These are phyloP conservation scores for Helminthosporium solani DNA, from an alignment of 2,329 filamentous ascomycete genomes.

Conservation along the genomic window DNA sequence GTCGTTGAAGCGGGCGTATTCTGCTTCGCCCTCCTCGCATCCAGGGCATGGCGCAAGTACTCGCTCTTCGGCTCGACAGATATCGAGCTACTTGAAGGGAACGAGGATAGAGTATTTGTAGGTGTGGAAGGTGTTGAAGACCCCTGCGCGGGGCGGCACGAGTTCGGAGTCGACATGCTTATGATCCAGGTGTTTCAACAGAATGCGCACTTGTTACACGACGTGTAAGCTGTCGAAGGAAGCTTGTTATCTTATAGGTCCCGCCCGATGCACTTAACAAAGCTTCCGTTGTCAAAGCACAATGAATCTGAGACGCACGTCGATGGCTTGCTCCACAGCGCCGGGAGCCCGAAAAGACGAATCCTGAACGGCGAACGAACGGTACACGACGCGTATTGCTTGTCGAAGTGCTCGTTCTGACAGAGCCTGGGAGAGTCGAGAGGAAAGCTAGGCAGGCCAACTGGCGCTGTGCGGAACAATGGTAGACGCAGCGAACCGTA, in stretches of 20 bases:
- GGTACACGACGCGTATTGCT: no score
- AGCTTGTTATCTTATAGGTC: background rate
- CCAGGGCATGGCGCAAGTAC: constrained; percentile 34
- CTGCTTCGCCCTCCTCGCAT: constrained; percentile 32
- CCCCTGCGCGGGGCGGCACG: constrained; percentile 18
- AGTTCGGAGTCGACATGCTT: constrained; percentile 28
- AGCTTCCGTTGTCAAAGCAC: background rate
- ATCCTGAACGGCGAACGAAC: no score
- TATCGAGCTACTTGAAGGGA: constrained; percentile 15
- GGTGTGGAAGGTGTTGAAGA: constrained; percentile 21
- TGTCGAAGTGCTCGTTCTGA: no score
- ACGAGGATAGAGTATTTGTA: constrained; percentile 11
- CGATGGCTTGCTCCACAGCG: no score
- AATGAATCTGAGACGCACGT: background rate
- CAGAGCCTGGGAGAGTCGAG: no score
- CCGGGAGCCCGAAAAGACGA: no score
- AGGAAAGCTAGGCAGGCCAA: no score
- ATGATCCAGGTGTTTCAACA: background rate
- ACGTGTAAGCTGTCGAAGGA: background rate
- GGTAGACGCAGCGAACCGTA: background rate
- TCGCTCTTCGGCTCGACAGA: constrained; percentile 36
- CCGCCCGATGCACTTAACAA: background rate
- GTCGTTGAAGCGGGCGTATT: constrained; percentile 16
- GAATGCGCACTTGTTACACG: background rate
- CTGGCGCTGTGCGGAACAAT: no score